Base-by-base conservation (phyloP, 179 eudicot species). In the Corrigiola litoralis region DNA sequence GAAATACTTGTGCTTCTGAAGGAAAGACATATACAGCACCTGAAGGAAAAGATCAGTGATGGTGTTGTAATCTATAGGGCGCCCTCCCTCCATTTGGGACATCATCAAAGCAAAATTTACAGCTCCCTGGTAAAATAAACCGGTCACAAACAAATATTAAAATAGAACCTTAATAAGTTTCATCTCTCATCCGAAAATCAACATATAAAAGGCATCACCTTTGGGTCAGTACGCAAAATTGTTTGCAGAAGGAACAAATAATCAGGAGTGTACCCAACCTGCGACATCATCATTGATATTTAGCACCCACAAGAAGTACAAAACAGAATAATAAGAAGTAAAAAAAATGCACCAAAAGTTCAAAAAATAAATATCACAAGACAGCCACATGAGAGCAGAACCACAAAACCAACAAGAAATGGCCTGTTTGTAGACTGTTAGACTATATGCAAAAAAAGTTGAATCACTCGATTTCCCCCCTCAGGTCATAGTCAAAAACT, bases 71-170 rank as follows among this genome's bases (percentile, higher is more conserved):
- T 94, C 99, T 69, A 94, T 68, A 16, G 99, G 99, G 65, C 96
- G 90, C 55, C 99, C 99, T 46, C 99, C 99, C 65, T 94, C 99
- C 99, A 94, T 94, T 88, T 94, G 96, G 47, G 99, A 86, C 99
- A 94, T 86, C 99, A 94, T 94, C 29, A 94, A 70, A 58, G 99
- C 95, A 81, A 94, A 94, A 71, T 90, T 94, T 56, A 94, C 99
- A 73, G 99, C 99, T 69, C 99, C 99, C 99, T 94, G 85, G n/a
- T 45, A 44, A 75, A 44, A 56, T 40, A 23, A 56, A 32, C 14
- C 46, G 53, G 44, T 49, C n/a, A 21, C 46, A 65, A 34, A 45
- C 25, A 17, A 60, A 59, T 47, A 48, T 59, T 47, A 66, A 24
- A 38, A 18, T n/a, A 24, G 36, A 1, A 29, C 9, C 23, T 28